These are phyloP conservation scores for Crithidia acanthocephali DNA, from an alignment of 208 protist species.

Conservation along the genomic window DNA sequence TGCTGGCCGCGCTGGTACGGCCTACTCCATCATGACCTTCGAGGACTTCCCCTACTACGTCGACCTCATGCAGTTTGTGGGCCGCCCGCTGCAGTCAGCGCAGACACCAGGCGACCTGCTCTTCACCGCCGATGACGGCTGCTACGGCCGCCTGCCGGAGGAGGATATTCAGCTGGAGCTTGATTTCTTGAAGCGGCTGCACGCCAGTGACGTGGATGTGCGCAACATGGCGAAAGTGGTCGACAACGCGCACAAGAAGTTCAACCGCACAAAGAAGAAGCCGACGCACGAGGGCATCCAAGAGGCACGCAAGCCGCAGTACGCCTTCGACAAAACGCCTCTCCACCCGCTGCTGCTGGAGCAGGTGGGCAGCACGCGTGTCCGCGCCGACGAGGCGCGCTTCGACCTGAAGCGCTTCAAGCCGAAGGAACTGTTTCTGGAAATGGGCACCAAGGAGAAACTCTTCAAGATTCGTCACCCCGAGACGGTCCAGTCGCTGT, in stretches of 20 bases:
- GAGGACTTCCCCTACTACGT: conserved; percentile 97
- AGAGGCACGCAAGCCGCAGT: conserved; percentile 76
- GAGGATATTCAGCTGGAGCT: conserved; percentile 88
- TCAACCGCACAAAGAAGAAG: conserved; percentile 89
- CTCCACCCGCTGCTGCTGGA: conserved; percentile 88
- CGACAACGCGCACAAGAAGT: conserved; percentile 90
- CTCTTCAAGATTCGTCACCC: conserved; percentile 66
- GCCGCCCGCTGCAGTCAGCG: conserved; percentile 69
- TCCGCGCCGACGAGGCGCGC: conserved; percentile 70
- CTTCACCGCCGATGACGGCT: conserved; percentile 86
- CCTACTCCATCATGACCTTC: conserved; percentile 95
- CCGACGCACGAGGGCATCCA: conserved; percentile 90
- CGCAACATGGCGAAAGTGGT: conserved; percentile 82
- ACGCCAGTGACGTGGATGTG: conserved; percentile 75
- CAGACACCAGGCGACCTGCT: conserved; percentile 61
- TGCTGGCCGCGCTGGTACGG: conserved; percentile 96
- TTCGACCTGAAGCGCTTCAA: conserved; percentile 84
- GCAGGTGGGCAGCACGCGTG: conserved; percentile 45
- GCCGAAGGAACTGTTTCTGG: conserved; percentile 83
- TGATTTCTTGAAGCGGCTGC: conserved; percentile 78
- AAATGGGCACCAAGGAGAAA: conserved; percentile 83
- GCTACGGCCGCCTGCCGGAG: conserved; percentile 88
- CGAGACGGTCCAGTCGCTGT: conserved; percentile 68
- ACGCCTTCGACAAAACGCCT: conserved; percentile 76
- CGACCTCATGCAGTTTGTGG: conserved; percentile 89